Base-by-base conservation (phyloP, 108 stramenopile genomes). In the Hondaea fermentalgiana region DNA sequence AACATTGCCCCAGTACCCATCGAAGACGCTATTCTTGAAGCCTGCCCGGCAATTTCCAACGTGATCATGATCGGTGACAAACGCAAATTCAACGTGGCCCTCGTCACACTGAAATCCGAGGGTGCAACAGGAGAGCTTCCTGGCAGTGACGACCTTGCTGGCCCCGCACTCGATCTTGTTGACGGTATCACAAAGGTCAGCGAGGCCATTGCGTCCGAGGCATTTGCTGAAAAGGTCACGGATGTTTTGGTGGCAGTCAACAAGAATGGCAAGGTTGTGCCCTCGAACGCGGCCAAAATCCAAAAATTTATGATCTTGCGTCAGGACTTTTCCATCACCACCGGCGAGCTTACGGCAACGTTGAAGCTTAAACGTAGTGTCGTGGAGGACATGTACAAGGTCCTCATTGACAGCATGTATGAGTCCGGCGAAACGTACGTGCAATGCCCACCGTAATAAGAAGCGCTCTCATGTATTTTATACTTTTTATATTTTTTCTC, bases 261-360 rank as follows among this genome's bases (percentile, higher is more conserved):
- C 51, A 35, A 43, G 2, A n/a, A 88, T 16, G 76, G 76, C 25
- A 3, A 53, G 6, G 55, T 58, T 25, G 92, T 95, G 53, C 95
- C 90, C 8, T 94, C 94, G 47, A 93, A 93, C 42, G 96, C 96
- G 29, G 94, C 95, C 88, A 89, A 90, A 47, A 92, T 96, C 19
- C 90, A 89, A 47, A 95, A 95, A 88, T 94, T 92, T 90, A 53
- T 57, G 29, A 14, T 95, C 42, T 59, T 96, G 28, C 89, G 91
- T 44, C 71, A 59, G 28, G 94, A 94, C 89, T 95, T 96, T 90
- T 76, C 87, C 58, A 95, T 93, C 23, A 60, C 93, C 23, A 92
- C 90, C 25, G 95, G 96, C 29, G 95, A 95, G 88, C 94, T 96
- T 29, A 96, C 96, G 35, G 95, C 96, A 10, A 96, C 96, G 35